Evolutionary conservation across 495 filamentous ascomycete species (phyloP), one percentile per base, ranked within the genome.

Genomic region (Thozetella sp.): DNA sequence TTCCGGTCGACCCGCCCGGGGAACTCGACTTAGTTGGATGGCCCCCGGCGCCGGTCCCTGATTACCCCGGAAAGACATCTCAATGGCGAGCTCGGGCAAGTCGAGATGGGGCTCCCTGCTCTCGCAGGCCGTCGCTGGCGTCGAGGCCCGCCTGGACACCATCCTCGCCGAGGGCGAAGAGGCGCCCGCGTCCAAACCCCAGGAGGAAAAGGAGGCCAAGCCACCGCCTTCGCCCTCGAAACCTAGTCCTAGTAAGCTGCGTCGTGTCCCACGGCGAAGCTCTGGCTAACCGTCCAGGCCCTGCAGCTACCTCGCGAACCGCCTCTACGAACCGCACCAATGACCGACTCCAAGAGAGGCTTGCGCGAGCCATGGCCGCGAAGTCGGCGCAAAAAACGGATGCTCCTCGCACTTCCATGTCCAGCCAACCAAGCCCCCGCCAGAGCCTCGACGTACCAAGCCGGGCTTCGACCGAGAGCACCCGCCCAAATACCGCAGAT

Each of bases 141-240:
- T 99, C 51, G 95, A 99, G 75, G 96, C 93, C 58, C 86, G 91
- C 51, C 80, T 99, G 43, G 95, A 99, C 71, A 91, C 84, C 51
- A 97, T 99, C 55, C 81, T 99, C 59, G 88, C 93, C 58, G 93
- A 97, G 43, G 84, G 88, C 27, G 86, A 90, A 19, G 83, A 78
- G 11, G 53, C 66, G 53, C 58, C 58, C 26, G 71, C 9, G 20
- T 3, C n/a, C 11, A 48, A 48, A 4, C 20, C 43, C 43, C 43
- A 58, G 53, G 65, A 68, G 67, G 59, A 59, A 55, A 74, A 66
- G 65, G 68, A 63, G 15, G 25, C 56, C 53, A 73, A 65, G 51
- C 64, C 58, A 15, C 58, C 73, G 6, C 25, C 65, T 22, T 66
- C 73, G 2, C 64, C 71, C 10, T 68, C 45, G 30, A 72, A 63